phyloP scores from a whole-genome alignment of 1,139 yeast genomes.

The Meyerozyma guilliermondii region DNA sequence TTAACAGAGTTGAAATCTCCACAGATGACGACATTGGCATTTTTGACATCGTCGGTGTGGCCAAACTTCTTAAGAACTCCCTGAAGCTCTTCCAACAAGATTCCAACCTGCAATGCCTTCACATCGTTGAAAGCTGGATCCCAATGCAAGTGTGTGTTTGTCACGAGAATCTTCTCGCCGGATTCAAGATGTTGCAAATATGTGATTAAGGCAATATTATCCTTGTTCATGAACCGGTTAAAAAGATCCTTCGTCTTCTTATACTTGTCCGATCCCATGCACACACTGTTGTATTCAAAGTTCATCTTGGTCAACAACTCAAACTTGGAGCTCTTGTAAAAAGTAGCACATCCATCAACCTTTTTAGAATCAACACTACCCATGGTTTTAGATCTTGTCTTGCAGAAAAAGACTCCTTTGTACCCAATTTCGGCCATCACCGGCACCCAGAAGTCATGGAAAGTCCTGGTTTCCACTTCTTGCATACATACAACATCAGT shows the following conservation, averaged over 20 bases:
- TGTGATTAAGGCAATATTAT: conserved; percentile 82
- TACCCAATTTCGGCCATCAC: conserved; percentile 70
- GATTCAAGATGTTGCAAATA: conserved; percentile 69
- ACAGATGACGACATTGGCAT: conserved; percentile 73
- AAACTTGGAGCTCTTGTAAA: conserved; percentile 68
- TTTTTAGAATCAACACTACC: conserved; percentile 73
- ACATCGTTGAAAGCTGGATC: conserved; percentile 97
- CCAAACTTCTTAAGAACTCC: conserved; percentile 48
- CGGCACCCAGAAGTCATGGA: conserved; percentile 83
- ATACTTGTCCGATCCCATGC: conserved; percentile 83
- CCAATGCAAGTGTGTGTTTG: conserved; percentile 97
- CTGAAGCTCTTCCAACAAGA: conserved; percentile 83
- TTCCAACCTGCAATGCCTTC: conserved; percentile 91
- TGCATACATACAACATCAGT: conserved; percentile 87
- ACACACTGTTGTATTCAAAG: conserved; percentile 83
- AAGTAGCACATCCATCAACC: conserved; percentile 97
- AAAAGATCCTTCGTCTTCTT: conserved; percentile 92
- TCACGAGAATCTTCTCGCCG: conserved; percentile 69
- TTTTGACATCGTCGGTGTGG: conserved; percentile 54
- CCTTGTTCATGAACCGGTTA: conserved; percentile 94
- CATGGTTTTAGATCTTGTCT: conserved; percentile 93
- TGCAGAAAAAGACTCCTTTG: conserved; percentile 75
- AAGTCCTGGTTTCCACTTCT: conserved; percentile 88
- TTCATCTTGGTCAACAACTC: conserved; percentile 65
- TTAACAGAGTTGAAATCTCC: conserved; percentile 93